Conservation (phyloP, 306 rosid species). For the Quercus engelmannii region DNA sequence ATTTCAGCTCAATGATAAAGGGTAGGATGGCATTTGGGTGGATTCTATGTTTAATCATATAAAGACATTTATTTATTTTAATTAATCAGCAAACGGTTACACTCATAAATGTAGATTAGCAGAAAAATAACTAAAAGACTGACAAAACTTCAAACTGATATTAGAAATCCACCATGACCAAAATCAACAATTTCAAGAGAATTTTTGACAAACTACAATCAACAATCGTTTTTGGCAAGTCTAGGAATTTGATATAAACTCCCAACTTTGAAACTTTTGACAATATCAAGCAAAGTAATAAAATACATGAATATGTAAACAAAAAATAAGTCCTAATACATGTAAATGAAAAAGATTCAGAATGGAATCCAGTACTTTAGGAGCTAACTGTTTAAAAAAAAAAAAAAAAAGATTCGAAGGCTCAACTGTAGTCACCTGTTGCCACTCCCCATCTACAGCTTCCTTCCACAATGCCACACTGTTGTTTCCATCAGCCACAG, state of each 20-base stretch:
- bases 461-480: slow-evolving; percentile 80
- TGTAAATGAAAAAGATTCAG: neutral
- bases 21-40: too few relatives aligned
- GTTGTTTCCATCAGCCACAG: slow-evolving; percentile 82
- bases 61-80: too few relatives aligned
- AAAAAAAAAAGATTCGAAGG: slow-evolving; percentile 39
- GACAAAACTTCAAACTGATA: neutral
- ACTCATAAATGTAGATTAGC: neutral
- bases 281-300: neutral
- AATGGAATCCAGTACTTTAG: neutral
- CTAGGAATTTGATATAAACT: neutral
- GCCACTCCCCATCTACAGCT: slow-evolving; percentile 86
- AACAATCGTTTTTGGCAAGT: neutral
- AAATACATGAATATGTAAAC: neutral
- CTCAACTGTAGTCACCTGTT: slow-evolving; percentile 78
- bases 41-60: too few relatives aligned
- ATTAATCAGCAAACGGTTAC: too few relatives aligned
- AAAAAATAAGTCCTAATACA: neutral
- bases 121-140: neutral
- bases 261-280: neutral
- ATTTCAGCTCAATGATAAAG: too few relatives aligned
- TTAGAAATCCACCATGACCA: neutral
- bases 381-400: neutral
- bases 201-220: neutral
- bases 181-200: neutral